Conservation (phyloP, 2,329 filamentous ascomycete species). For the Exophiala sideris region DNA sequence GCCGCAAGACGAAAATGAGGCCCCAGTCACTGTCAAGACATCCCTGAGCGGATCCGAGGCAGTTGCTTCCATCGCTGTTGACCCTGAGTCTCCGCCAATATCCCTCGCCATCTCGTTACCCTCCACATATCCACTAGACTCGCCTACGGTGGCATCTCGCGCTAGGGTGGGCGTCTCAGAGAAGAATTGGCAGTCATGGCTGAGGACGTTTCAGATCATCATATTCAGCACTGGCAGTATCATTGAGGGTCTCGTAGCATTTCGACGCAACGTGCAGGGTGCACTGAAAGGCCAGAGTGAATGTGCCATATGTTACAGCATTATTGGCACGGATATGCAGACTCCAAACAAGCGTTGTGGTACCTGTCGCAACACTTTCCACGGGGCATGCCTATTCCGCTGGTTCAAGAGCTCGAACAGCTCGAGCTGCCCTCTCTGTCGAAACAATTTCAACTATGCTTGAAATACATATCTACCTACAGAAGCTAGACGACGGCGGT, state of each 20-base stretch:
- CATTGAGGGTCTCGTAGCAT: conserved; percentile 80
- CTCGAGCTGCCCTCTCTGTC: conserved; percentile 86
- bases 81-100: conserved; percentile 80
- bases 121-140: conserved; percentile 74
- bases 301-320: conserved; percentile 95
- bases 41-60: conserved; percentile 71
- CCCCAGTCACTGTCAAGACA: conserved; percentile 63
- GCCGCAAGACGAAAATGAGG: conserved; percentile 50
- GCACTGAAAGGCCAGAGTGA: conserved; percentile 90
- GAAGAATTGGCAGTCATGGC: conserved; percentile 88
- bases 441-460: conserved; percentile 74
- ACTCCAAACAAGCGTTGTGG: conserved; percentile 87
- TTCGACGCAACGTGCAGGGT: conserved; percentile 80
- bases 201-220: conserved; percentile 85
- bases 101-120: conserved; percentile 78
- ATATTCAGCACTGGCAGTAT: conserved; percentile 87
- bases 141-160: conserved; percentile 70
- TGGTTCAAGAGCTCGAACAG: conserved; percentile 96
- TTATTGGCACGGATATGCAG: conserved; percentile 83
- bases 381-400: conserved; percentile 83
- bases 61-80: conserved; percentile 78
- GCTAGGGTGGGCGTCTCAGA: conserved; percentile 85
- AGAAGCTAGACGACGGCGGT: too few species aligned
- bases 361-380: conserved; percentile 93
- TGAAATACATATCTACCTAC: conserved; percentile 23